A percentile compares a stretch with the other conserved stretches of the same genome.
Evolutionary conservation across 2,329 filamentous ascomycete genomes (phyloP).

Genomic region (Coniochaeta ligniaria): DNA sequence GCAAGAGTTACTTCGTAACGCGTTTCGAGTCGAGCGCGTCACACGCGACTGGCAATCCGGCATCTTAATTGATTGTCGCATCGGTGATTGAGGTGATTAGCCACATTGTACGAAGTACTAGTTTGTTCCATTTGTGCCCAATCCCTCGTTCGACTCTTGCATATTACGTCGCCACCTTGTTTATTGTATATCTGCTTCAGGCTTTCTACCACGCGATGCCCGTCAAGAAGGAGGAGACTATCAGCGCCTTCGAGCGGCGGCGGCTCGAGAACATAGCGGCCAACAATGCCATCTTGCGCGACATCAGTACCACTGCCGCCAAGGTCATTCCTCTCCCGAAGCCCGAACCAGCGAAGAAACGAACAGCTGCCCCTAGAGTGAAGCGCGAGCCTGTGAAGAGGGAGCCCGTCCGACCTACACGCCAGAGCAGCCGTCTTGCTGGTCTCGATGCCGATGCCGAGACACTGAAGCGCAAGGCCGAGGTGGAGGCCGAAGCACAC

Average conservation of each 20-base stretch:
- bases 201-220: constrained; percentile 32
- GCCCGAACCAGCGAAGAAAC: constrained; percentile 23
- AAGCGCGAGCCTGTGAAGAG: constrained; percentile 36
- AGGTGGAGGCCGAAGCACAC: constrained; percentile 38
- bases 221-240: constrained; percentile 33
- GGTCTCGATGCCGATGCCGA: constrained; percentile 42
- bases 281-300: constrained; percentile 73
- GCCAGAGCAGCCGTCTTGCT: constrained; percentile 51
- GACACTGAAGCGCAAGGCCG: constrained; percentile 41
- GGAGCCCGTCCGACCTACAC: constrained; percentile 41
- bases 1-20: no score
- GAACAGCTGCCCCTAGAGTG: constrained; percentile 22
- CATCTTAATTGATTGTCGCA: constrained; percentile 1
- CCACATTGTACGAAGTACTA: no score
- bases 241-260: constrained; percentile 83
- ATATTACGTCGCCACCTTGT: neutral
- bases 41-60: constrained; percentile 3
- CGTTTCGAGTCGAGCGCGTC: neutral
- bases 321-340: constrained; percentile 55
- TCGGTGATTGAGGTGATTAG: no score
- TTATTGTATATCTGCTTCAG: neutral
- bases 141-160: no score
- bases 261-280: constrained; percentile 80
- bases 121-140: no score
- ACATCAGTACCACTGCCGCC: constrained; percentile 65